A percentile compares a stretch with the other conserved stretches of the same genome.
phyloP scores from a whole-genome alignment of 352 stramenopile species.

The Globisporangium spiculum region DNA sequence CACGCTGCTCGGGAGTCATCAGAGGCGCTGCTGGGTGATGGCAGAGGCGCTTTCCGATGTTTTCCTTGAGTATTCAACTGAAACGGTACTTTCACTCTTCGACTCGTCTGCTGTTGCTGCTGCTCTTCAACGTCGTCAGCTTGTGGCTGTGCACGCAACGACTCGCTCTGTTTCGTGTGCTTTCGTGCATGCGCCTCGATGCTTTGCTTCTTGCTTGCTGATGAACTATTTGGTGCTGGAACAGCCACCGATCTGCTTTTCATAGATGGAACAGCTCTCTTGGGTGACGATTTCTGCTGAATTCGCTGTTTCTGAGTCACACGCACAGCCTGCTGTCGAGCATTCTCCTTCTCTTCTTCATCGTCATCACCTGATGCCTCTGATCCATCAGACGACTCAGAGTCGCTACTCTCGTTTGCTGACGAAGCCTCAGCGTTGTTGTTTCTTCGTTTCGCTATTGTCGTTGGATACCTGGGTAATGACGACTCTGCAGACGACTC shows the following conservation, averaged over 20 bases:
- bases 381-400: neutral
- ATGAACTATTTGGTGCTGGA: neutral
- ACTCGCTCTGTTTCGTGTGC: neutral
- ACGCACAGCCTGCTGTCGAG: neutral
- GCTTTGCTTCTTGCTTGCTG: neutral
- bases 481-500: slow-evolving; percentile 5
- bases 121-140: neutral
- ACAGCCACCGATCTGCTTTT: slow-evolving; percentile 7
- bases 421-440: neutral
- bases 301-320: slow-evolving; percentile 2
- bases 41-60: neutral
- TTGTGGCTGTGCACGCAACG: neutral
- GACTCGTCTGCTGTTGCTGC: neutral
- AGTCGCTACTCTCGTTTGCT: neutral
- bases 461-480: neutral
- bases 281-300: neutral
- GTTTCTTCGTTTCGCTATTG: slow-evolving; percentile 2
- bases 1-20: slow-evolving; percentile 4
- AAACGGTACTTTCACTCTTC: neutral
- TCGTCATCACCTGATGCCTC: neutral
- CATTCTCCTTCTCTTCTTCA: slow-evolving; percentile 15
- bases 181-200: neutral
- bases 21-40: slow-evolving; percentile 14
- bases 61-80: neutral
- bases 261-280: neutral